Percentiles rank a stretch among this genome's conserved stretches.
phyloP scores from a whole-genome alignment of 2,329 filamentous ascomycete genomes.

The Colletotrichum plurivorum region DNA sequence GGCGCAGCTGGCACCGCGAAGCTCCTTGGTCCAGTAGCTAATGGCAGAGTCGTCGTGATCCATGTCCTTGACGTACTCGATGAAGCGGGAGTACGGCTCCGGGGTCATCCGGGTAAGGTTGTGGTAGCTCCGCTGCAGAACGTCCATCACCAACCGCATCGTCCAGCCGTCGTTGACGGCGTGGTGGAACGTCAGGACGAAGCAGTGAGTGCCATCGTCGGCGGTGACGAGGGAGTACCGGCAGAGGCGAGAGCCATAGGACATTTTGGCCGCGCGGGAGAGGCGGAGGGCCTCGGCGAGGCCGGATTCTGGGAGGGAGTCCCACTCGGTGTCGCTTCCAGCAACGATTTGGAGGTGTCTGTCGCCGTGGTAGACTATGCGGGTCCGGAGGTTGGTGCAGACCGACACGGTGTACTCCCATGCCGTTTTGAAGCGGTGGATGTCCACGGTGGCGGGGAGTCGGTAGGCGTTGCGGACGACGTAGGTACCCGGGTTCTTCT shows the following conservation, averaged over 20 bases:
- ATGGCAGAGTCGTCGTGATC: slow-evolving; percentile 8
- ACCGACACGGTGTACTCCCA: slow-evolving; percentile 43
- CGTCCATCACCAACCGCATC: slow-evolving; percentile 23
- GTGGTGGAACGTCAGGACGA: slow-evolving; percentile 27
- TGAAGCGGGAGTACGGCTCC: slow-evolving; percentile 33
- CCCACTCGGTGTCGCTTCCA: background rate
- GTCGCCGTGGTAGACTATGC: slow-evolving; percentile 26
- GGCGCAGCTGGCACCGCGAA: slow-evolving; percentile 26
- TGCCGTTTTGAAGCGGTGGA: slow-evolving; percentile 46
- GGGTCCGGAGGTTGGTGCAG: slow-evolving; percentile 25
- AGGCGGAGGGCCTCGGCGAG: too few relatives aligned
- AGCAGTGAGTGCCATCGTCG: background rate
- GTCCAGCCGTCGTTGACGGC: background rate
- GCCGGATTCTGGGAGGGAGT: too few relatives aligned
- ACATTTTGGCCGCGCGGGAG: background rate
- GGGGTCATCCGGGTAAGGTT: background rate
- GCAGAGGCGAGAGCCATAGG: background rate
- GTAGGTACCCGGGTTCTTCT: slow-evolving; percentile 41
- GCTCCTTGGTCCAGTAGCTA: slow-evolving; percentile 36
- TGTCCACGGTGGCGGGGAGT: background rate
- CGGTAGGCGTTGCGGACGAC: slow-evolving; percentile 13
- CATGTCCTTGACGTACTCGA: slow-evolving; percentile 26
- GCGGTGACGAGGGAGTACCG: slow-evolving; percentile 8
- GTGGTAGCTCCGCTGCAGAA: too few relatives aligned
- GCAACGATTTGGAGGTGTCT: background rate